Percentiles rank a stretch among this genome's conserved stretches.
Evolutionary conservation across 2,329 filamentous ascomycete genomes (phyloP).

Genomic region (Pseudomassariella vexata): DNA sequence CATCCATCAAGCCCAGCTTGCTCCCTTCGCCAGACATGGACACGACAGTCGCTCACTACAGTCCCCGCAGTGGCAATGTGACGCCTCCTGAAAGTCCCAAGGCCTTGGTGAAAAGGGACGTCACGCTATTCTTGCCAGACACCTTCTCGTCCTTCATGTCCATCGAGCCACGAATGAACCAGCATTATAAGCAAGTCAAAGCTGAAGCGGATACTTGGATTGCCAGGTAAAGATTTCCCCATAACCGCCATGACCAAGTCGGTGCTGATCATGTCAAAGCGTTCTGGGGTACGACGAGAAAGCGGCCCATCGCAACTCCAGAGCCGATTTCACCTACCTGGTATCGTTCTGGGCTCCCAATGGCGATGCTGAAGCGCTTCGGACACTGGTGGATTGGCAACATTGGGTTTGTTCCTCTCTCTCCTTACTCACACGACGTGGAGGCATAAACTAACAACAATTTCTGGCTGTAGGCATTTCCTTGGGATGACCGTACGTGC

Average conservation of each 20-base stretch:
- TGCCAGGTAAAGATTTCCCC: conserved; percentile 10
- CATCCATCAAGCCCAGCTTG: too few relatives aligned
- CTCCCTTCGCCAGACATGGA: too few relatives aligned
- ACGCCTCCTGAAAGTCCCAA: too few relatives aligned
- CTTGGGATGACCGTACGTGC: conserved; percentile 12
- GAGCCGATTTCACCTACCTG: conserved; percentile 19
- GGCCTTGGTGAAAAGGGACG: too few relatives aligned
- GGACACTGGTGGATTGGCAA: conserved; percentile 21
- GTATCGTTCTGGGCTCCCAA: conserved; percentile 17
- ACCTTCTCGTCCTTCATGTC: conserved; percentile 24
- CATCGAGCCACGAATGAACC: conserved; percentile 15
- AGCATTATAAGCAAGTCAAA: conserved; percentile 16
- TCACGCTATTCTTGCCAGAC: too few relatives aligned
- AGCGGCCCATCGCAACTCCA: conserved; percentile 9
- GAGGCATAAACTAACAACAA: too few relatives aligned
- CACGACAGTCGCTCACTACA: too few relatives aligned
- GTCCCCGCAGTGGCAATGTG: too few relatives aligned
- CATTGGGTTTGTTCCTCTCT: conserved; percentile 14
- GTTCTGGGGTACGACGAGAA: conserved; percentile 13
- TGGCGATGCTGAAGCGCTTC: conserved; percentile 15
- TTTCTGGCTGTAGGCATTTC: conserved; percentile 7
- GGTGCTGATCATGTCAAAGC: conserved; percentile 2
- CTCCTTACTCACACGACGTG: too few relatives aligned
- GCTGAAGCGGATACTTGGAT: conserved; percentile 18
- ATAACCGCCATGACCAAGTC: background rate